A percentile compares a stretch with the other conserved stretches of the same genome.
These are phyloP conservation scores for Epichloe baconii DNA, from an alignment of 2,329 filamentous ascomycete genomes.

Conservation along the genomic window DNA sequence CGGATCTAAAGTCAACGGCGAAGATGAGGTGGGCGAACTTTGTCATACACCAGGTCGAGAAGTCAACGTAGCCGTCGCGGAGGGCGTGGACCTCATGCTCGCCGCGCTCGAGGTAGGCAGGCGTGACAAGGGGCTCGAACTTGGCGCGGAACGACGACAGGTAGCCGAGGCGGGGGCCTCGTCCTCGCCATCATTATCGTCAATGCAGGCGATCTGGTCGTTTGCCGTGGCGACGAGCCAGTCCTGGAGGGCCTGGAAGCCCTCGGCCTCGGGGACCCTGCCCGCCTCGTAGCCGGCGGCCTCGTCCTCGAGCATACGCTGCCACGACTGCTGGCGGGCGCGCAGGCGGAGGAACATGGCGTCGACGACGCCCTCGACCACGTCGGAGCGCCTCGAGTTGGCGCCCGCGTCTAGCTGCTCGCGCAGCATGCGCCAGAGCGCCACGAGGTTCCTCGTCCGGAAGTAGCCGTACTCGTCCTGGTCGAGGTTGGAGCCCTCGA, in stretches of 20 bases:
- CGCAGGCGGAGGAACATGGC: constrained; percentile 87
- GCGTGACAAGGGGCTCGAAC: constrained; percentile 67
- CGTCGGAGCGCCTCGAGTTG: constrained; percentile 74
- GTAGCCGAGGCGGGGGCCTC: constrained; percentile 62
- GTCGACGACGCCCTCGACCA: constrained; percentile 89
- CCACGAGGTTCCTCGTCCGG: constrained; percentile 79
- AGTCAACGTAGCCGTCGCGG: constrained; percentile 86
- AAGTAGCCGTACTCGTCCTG: constrained; percentile 82
- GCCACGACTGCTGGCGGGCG: constrained; percentile 71
- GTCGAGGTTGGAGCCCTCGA: constrained; percentile 65
- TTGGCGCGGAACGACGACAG: constrained; percentile 76
- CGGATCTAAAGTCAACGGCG: constrained; percentile 71
- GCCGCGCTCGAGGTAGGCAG: constrained; percentile 65
- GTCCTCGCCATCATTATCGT: constrained; percentile 74
- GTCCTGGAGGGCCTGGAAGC: constrained; percentile 74
- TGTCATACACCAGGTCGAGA: constrained; percentile 83
- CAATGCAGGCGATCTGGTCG: constrained; percentile 96
- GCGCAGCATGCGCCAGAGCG: constrained; percentile 94
- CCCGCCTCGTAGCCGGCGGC: constrained; percentile 55
- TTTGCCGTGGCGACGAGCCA: constrained; percentile 96
- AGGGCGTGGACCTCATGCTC: constrained; percentile 60
- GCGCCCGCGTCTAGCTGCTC: constrained; percentile 82
- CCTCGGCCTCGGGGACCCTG: constrained; percentile 42
- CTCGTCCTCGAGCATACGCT: constrained; percentile 79
- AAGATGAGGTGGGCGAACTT: constrained; percentile 83